phyloP scores from a whole-genome alignment of 1,139 yeast genomes.

The Zygoascus hellenicus region DNA sequence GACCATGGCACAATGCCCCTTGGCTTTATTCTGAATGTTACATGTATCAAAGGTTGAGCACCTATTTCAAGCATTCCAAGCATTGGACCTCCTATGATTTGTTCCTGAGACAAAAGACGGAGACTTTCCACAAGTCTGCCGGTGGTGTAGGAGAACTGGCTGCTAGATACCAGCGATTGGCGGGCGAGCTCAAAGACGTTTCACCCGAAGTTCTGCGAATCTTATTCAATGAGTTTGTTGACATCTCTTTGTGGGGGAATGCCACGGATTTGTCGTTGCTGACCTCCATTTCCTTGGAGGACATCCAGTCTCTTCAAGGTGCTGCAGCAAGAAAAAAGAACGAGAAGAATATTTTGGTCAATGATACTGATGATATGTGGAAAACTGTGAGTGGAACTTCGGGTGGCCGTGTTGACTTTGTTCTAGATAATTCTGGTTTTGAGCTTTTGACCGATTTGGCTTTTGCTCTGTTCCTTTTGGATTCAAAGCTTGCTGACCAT shows the following conservation, averaged over 20 bases:
- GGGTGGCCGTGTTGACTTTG: constrained; percentile 65
- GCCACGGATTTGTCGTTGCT: constrained; percentile 90
- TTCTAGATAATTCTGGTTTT: constrained; percentile 92
- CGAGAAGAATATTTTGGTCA: constrained; percentile 73
- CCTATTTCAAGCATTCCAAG: constrained; percentile 37
- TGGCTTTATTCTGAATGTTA: constrained; percentile 90
- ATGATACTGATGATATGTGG: constrained; percentile 74
- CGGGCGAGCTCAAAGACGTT: constrained; percentile 35
- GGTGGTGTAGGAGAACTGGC: constrained; percentile 81
- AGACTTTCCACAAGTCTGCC: constrained; percentile 69
- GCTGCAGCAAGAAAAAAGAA: constrained; percentile 78
- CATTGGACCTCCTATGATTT: constrained; percentile 63
- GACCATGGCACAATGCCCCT: constrained; percentile 81
- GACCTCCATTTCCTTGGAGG: constrained; percentile 64
- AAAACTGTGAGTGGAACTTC: constrained; percentile 27
- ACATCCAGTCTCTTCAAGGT: constrained; percentile 86
- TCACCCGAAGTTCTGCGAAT: constrained; percentile 45
- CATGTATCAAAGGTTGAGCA: constrained; percentile 62
- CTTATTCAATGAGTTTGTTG: constrained; percentile 61
- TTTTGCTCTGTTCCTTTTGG: constrained; percentile 67
- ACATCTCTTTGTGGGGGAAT: constrained; percentile 94
- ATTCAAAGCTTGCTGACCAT: constrained; percentile 53
- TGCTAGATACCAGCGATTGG: constrained; percentile 52
- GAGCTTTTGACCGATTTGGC: constrained; percentile 87
- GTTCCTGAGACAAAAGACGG: constrained; percentile 61